Percentiles rank a stretch among this genome's conserved stretches.
phyloP scores from a whole-genome alignment of 2,329 filamentous ascomycete species.

The Ophiostoma sp. region DNA sequence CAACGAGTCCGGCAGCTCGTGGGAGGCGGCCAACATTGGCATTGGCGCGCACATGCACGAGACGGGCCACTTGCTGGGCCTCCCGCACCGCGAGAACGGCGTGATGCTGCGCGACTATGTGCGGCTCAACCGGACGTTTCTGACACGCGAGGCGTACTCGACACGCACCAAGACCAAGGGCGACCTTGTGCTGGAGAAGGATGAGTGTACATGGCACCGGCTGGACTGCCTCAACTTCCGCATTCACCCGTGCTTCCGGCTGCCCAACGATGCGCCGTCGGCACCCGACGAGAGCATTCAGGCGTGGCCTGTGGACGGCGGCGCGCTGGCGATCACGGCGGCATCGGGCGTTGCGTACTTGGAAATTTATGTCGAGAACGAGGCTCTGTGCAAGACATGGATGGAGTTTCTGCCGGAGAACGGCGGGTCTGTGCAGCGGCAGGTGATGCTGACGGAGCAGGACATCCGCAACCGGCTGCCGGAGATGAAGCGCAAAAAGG shows the following conservation, averaged over 20 bases:
- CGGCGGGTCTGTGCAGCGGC: slow-evolving; percentile 56
- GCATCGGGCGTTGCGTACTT: slow-evolving; percentile 78
- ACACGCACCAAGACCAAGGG: slow-evolving; percentile 82
- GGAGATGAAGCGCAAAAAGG: slow-evolving; percentile 64
- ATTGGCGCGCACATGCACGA: slow-evolving; percentile 92
- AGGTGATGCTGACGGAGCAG: slow-evolving; percentile 68
- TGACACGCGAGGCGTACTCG: slow-evolving; percentile 74
- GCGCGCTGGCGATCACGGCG: slow-evolving; percentile 70
- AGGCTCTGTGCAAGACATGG: slow-evolving; percentile 73
- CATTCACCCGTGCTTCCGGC: slow-evolving; percentile 80
- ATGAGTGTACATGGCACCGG: slow-evolving; percentile 89
- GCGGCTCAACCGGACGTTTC: slow-evolving; percentile 75
- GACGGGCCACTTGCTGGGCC: slow-evolving; percentile 83
- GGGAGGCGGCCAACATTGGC: slow-evolving; percentile 92
- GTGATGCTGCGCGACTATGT: slow-evolving; percentile 90
- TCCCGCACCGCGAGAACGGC: slow-evolving; percentile 82
- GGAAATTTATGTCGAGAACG: slow-evolving; percentile 75
- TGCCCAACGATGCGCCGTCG: slow-evolving; percentile 66
- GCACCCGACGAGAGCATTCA: slow-evolving; percentile 71
- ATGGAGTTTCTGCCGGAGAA: slow-evolving; percentile 69
- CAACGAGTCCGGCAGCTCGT: slow-evolving; percentile 80
- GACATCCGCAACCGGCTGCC: slow-evolving; percentile 68
- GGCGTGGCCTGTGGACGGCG: slow-evolving; percentile 76
- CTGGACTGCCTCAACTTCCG: slow-evolving; percentile 85
- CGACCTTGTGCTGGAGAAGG: slow-evolving; percentile 64